These are phyloP conservation scores for Epichloe baconii DNA, from an alignment of 2,329 filamentous ascomycete species.

Conservation along the genomic window DNA sequence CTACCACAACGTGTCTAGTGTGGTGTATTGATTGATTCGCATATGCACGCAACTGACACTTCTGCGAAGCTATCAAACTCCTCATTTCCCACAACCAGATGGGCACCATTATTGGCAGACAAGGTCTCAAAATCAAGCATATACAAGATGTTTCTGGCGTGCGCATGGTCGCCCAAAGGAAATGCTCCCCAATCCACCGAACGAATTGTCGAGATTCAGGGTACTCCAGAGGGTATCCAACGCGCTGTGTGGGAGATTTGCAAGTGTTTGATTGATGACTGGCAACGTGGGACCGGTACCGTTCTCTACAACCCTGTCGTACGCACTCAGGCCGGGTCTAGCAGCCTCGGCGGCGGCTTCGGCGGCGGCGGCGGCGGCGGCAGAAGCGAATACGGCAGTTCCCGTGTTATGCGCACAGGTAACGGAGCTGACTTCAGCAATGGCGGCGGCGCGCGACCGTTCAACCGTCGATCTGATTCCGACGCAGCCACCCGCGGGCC, in stretches of 20 bases:
- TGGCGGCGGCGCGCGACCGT: constrained; percentile 48
- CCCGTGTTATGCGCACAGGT: constrained; percentile 83
- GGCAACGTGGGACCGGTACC: constrained; percentile 92
- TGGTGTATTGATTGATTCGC: background rate
- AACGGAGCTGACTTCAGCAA: constrained; percentile 98
- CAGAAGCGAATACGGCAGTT: constrained; percentile 41
- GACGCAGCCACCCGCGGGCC: constrained; percentile 70
- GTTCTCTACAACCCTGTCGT: constrained; percentile 96
- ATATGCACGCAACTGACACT: background rate
- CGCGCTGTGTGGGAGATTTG: constrained; percentile 97
- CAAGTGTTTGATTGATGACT: constrained; percentile 96
- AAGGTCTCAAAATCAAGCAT: constrained; percentile 97
- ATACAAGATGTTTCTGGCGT: constrained; percentile 95
- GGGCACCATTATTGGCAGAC: constrained; percentile 96
- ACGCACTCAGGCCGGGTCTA: constrained; percentile 56
- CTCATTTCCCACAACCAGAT: constrained; percentile 99
- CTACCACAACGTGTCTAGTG: background rate
- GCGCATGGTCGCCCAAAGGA: constrained; percentile 99
- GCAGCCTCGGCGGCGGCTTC: constrained; percentile 25
- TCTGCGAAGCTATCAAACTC: constrained; percentile 69
- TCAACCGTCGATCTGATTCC: constrained; percentile 69
- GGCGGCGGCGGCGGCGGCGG: constrained; percentile 19
- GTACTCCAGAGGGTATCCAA: constrained; percentile 87
- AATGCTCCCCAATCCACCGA: constrained; percentile 98
- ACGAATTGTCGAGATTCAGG: constrained; percentile 92